phyloP scores from a whole-genome alignment of 495 filamentous ascomycete species.

The Penicillium soppii region DNA sequence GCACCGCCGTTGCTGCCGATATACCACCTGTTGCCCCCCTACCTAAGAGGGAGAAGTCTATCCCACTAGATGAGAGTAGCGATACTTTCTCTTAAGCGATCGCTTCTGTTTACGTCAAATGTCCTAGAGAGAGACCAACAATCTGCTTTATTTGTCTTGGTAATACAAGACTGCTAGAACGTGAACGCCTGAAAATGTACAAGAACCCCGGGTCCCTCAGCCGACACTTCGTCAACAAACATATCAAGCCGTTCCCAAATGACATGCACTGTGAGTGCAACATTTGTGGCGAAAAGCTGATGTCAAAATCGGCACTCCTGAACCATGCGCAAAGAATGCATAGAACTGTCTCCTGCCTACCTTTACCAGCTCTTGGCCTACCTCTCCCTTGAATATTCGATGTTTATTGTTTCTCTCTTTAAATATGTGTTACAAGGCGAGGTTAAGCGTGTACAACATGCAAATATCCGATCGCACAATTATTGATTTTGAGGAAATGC shows the following conservation, averaged over 20 bases:
- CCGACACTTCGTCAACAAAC: constrained; percentile 25
- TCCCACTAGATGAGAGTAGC: constrained; percentile 9
- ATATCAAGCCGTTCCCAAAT: constrained; percentile 23
- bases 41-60: constrained; percentile 14
- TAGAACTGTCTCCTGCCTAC: constrained; percentile 22
- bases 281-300: constrained; percentile 20
- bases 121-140: constrained; percentile 15
- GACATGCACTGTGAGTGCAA: constrained; percentile 21
- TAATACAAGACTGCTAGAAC: constrained; percentile 10
- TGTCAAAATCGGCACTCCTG: constrained; percentile 17
- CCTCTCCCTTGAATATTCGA: neutral
- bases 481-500: neutral
- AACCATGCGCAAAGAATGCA: constrained; percentile 25
- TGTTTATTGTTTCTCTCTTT: constrained; percentile 1
- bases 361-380: no score
- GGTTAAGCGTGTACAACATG: constrained; percentile 2
- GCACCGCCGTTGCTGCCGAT: constrained; percentile 9
- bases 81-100: constrained; percentile 17
- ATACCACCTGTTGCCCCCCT: neutral
- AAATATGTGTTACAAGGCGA: neutral
- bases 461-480: neutral
- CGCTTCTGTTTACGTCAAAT: constrained; percentile 22
- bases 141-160: constrained; percentile 26
- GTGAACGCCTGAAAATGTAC: constrained; percentile 12
- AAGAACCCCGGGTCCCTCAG: constrained; percentile 21